These are phyloP conservation scores for Euphorbia lathyris DNA, from an alignment of 345 rosid species.

Conservation along the genomic window DNA sequence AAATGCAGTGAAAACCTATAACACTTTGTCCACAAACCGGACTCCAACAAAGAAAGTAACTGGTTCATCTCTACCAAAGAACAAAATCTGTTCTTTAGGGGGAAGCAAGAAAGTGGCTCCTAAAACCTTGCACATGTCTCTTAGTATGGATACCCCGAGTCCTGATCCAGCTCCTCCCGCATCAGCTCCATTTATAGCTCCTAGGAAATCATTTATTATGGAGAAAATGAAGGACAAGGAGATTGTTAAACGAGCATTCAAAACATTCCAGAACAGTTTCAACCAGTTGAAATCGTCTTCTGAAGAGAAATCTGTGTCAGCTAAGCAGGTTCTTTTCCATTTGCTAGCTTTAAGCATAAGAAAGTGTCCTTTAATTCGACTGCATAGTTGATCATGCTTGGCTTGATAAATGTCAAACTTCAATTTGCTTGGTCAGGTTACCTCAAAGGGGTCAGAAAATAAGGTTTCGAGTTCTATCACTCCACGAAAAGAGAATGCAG, in stretches of 20 bases:
- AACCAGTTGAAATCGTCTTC: conserved; percentile 41
- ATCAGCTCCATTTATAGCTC: conserved; percentile 30
- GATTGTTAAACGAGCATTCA: conserved; percentile 79
- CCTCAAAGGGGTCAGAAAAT: conserved; percentile 37
- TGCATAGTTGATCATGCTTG: not conserved
- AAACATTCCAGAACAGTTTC: conserved; percentile 63
- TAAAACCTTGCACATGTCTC: conserved; percentile 71
- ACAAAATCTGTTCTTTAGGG: conserved; percentile 29
- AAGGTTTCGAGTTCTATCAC: conserved; percentile 36
- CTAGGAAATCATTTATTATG: conserved; percentile 70
- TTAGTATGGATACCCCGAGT: conserved; percentile 45
- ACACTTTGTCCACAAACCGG: conserved; percentile 33
- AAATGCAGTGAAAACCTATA: conserved; percentile 43
- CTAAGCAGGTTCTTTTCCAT: conserved; percentile 51
- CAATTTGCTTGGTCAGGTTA: conserved; percentile 33
- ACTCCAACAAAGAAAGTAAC: conserved; percentile 39
- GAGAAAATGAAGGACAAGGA: conserved; percentile 98
- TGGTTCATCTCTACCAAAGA: conserved; percentile 32
- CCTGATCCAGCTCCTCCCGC: conserved; percentile 38
- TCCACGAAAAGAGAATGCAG: conserved; percentile 48
- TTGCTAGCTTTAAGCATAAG: not conserved
- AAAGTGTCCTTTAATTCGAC: conserved; percentile 7
- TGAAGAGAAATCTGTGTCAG: conserved; percentile 38
- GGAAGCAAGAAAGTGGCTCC: conserved; percentile 59
- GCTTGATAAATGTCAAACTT: not conserved